Conservation (phyloP, 192 early-diverging fungal species). For the Spizellomyces sp. region DNA sequence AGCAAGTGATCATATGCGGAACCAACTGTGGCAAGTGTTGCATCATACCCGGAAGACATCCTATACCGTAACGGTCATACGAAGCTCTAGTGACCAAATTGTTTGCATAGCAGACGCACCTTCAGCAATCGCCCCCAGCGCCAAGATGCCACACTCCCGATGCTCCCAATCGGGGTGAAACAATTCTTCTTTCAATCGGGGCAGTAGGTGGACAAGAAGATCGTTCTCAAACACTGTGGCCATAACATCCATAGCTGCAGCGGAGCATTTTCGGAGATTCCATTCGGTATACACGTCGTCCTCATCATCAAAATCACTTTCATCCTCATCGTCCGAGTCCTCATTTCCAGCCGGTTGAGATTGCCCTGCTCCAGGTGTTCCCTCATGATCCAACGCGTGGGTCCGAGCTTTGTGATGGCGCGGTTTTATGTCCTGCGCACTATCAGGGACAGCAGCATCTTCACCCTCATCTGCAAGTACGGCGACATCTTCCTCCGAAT, state of each 20-base stretch:
- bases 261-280: constrained; percentile 98
- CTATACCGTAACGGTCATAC: too few species aligned
- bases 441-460: constrained; percentile 86
- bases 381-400: constrained; percentile 68
- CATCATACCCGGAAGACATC: constrained; percentile 83
- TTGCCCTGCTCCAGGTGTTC: constrained; percentile 39
- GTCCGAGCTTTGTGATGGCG: constrained; percentile 84
- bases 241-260: constrained; percentile 93
- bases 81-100: neutral
- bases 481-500: constrained; percentile 85
- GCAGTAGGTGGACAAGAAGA: constrained; percentile 82
- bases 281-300: constrained; percentile 91
- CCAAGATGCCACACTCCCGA: constrained; percentile 94
- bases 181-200: constrained; percentile 81
- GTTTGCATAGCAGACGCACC: constrained; percentile 38
- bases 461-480: constrained; percentile 72
- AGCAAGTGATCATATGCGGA: constrained; percentile 79
- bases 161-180: constrained; percentile 85
- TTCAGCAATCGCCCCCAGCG: constrained; percentile 97
- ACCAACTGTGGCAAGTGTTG: constrained; percentile 85
- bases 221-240: constrained; percentile 86
- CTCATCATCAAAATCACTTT: constrained; percentile 82
- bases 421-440: constrained; percentile 92
- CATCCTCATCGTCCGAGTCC: constrained; percentile 70
- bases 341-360: constrained; percentile 27